Evolutionary conservation across 805 yeast genomes (phyloP).

Genomic region (Yarrowia sp.): DNA sequence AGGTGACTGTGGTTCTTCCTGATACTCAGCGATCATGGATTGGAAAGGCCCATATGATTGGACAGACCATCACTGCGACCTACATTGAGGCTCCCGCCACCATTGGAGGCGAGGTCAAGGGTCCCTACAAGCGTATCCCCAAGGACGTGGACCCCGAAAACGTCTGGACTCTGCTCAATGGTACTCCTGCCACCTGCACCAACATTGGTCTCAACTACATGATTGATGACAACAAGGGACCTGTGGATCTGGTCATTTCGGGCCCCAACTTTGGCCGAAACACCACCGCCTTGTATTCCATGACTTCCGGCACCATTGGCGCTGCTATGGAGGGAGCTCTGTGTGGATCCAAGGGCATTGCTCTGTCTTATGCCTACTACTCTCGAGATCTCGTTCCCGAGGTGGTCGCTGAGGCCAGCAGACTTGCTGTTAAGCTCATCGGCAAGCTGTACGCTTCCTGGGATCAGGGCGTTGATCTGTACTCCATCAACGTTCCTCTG

Average conservation of each 20-base stretch:
- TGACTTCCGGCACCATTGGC: constrained; percentile 94
- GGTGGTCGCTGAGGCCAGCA: constrained; percentile 62
- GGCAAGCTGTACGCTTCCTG: constrained; percentile 59
- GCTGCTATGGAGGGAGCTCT: constrained; percentile 94
- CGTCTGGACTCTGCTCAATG: constrained; percentile 86
- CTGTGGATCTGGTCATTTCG: constrained; percentile 81
- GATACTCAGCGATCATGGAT: constrained; percentile 88
- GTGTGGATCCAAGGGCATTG: constrained; percentile 61
- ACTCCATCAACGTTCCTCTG: constrained; percentile 82
- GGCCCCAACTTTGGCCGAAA: constrained; percentile 98
- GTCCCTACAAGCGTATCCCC: constrained; percentile 24
- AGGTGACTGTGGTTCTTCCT: constrained; percentile 79
- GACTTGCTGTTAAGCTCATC: constrained; percentile 62
- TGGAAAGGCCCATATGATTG: constrained; percentile 85
- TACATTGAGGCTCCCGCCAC: constrained; percentile 33
- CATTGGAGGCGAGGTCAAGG: constrained; percentile 29
- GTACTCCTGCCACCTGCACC: constrained; percentile 95
- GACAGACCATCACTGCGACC: constrained; percentile 54
- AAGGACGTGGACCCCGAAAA: constrained; percentile 33
- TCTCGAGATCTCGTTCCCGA: constrained; percentile 45
- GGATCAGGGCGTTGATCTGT: constrained; percentile 58
- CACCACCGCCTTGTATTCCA: constrained; percentile 80
- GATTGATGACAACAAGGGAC: constrained; percentile 46
- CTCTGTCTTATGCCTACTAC: constrained; percentile 80
- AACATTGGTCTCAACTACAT: constrained; percentile 84